Percentiles rank a stretch among this genome's conserved stretches.
phyloP scores from a whole-genome alignment of 257 asterid species.

The Gentiana macrophylla region DNA sequence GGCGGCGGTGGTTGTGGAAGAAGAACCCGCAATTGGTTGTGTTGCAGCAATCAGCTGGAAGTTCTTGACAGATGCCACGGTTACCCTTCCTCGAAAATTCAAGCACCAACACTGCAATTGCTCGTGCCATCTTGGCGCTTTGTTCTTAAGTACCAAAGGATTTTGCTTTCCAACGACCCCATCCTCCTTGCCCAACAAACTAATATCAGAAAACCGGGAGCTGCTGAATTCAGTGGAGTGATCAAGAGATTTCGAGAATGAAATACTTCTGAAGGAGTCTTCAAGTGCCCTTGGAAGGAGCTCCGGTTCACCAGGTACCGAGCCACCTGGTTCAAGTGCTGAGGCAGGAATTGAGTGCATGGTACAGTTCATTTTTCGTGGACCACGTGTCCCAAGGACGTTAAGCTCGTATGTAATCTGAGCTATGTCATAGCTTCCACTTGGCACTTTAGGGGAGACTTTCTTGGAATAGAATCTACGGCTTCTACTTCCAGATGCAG shows the following conservation, averaged over 20 bases:
- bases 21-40: slow-evolving; percentile 21
- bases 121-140: slow-evolving; percentile 91
- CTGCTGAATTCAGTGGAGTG: slow-evolving; percentile 72
- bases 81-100: slow-evolving; percentile 79
- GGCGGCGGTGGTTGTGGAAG: slow-evolving; percentile 28
- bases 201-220: slow-evolving; percentile 64
- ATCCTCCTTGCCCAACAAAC: slow-evolving; percentile 25
- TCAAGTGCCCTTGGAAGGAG: slow-evolving; percentile 71
- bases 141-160: slow-evolving; percentile 79
- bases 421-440: slow-evolving; percentile 75
- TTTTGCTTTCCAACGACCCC: slow-evolving; percentile 34
- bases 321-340: slow-evolving; percentile 71
- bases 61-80: slow-evolving; percentile 92
- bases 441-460: slow-evolving; percentile 82
- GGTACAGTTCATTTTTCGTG: slow-evolving; percentile 75
- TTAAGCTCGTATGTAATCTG: slow-evolving; percentile 79
- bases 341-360: slow-evolving; percentile 87
- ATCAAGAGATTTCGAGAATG: slow-evolving; percentile 76
- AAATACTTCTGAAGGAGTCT: slow-evolving; percentile 76
- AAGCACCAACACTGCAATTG: slow-evolving; percentile 96
- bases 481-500: slow-evolving; percentile 64
- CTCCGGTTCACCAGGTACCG: slow-evolving; percentile 89
- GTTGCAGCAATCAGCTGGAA: slow-evolving; percentile 72
- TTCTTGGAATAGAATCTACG: slow-evolving; percentile 74
- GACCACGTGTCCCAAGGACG: slow-evolving; percentile 93